These are phyloP conservation scores for Mycena leptocephala DNA, from an alignment of 768 basidiomycete species.

Conservation along the genomic window DNA sequence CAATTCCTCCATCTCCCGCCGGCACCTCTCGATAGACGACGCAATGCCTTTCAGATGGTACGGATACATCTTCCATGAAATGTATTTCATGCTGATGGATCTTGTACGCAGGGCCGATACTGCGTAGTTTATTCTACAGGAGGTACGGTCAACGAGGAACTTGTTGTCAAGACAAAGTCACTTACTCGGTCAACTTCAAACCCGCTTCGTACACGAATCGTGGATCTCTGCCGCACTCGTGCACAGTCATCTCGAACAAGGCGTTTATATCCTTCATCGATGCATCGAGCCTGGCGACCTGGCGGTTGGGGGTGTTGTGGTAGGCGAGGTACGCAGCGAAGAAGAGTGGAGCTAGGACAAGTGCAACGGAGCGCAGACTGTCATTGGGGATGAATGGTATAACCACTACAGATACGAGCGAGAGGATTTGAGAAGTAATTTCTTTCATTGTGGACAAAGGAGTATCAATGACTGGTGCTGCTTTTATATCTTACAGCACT, in stretches of 20 bases:
- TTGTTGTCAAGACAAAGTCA: background rate
- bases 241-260: background rate
- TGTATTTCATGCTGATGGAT: background rate
- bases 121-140: background rate
- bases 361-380: background rate
- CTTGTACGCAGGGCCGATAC: background rate
- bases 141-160: background rate
- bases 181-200: conserved; percentile 3
- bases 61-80: background rate
- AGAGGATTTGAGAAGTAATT: background rate
- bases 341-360: background rate
- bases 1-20: background rate
- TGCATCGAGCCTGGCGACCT: background rate
- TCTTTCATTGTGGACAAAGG: background rate
- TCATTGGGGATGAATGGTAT: conserved; percentile 2
- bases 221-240: conserved; percentile 14
- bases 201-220: conserved; percentile 5
- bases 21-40: background rate
- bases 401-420: background rate
- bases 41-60: background rate
- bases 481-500: background rate
- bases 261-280: background rate
- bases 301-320: background rate
- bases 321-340: background rate
- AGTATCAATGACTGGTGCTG: too few species aligned